These are phyloP conservation scores for Rosa persica DNA, from an alignment of 306 rosid genomes.

Conservation along the genomic window DNA sequence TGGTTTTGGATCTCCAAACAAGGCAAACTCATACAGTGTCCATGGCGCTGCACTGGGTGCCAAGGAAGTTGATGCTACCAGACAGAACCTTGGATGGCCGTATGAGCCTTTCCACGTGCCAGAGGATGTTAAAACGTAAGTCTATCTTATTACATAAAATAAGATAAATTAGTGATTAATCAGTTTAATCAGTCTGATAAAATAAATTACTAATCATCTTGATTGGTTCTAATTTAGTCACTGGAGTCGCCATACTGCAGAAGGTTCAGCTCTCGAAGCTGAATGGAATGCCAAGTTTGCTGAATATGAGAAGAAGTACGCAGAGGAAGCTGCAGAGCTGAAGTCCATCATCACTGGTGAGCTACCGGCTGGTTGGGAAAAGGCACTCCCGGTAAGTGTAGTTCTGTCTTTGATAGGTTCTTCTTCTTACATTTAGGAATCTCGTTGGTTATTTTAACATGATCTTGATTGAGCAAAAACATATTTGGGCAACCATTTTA, in stretches of 20 bases:
- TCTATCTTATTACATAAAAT: constrained; percentile 4
- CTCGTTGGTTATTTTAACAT: not conserved
- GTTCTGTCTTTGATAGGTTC: not conserved
- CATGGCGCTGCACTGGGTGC: constrained; percentile 98
- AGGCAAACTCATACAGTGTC: constrained; percentile 94
- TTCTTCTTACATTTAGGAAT: not conserved
- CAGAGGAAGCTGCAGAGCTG: constrained; percentile 77
- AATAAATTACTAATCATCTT: constrained; percentile 28
- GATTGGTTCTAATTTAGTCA: constrained; percentile 50
- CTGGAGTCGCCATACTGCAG: constrained; percentile 86
- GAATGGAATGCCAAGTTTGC: constrained; percentile 93
- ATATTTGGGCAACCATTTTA: not conserved
- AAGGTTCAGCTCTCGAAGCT: constrained; percentile 79
- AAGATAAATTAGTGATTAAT: not conserved
- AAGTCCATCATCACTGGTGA: constrained; percentile 68
- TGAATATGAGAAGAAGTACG: constrained; percentile 85
- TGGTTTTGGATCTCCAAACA: constrained; percentile 98
- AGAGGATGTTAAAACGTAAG: constrained; percentile 83
- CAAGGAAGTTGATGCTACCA: constrained; percentile 98
- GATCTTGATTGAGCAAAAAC: not conserved
- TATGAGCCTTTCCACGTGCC: constrained; percentile 97
- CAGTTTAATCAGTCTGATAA: not conserved
- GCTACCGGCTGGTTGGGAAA: constrained; percentile 94
- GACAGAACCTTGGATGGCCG: constrained; percentile 94
- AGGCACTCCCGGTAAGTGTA: constrained; percentile 88